Base-by-base conservation (phyloP, 352 stramenopile genomes). In the Phytophthora hybrid region DNA sequence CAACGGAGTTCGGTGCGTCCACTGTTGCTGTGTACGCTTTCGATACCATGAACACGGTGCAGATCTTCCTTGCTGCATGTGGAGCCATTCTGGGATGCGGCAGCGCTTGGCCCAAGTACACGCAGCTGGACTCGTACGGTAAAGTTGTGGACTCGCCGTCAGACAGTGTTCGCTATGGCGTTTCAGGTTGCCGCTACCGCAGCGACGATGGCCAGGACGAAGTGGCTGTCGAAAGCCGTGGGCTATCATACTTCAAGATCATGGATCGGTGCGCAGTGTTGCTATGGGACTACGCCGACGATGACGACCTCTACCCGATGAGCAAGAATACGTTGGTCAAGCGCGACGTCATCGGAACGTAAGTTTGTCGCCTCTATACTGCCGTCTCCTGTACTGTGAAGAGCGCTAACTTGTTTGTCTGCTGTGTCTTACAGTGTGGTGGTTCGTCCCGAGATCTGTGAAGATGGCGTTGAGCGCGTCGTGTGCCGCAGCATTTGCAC, bases 281-380 rank as follows among this genome's bases (percentile, higher is more conserved):
- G 31, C 37, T 80, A 23, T 79, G 71, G 71, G 76, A 82, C 63
- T 82, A 79, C 37, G 67, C 60, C 1, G 76, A 82, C 14, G 67
- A 73, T 31, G 76, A 82, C 13, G 76, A 82, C 29, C 11, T 77
- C 49, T 73, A 75, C 59, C 76, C 71, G 47, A 71, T 82, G 66
- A 60, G 55, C 51, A 67, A 77, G 41, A 56, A 52, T 14, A 79
- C 71, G 23, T 21, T 71, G 37, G 54, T 79, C 29, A 79, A 79
- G 63, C 76, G 76, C 7, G 68, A 82, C 76, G 60, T 79, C n/a
- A 74, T 79, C 56, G 76, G 76, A 71, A 74, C 66, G 76, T 82
- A 79, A 44, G 72, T 79, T 64, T 7, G 10, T 18, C 23, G 44
- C 60, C 10, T 11, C 47, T 47, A 21, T 18, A 56, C 11, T 47